phyloP scores from a whole-genome alignment of 257 asterid species.

The Primulina huaijiensis region DNA sequence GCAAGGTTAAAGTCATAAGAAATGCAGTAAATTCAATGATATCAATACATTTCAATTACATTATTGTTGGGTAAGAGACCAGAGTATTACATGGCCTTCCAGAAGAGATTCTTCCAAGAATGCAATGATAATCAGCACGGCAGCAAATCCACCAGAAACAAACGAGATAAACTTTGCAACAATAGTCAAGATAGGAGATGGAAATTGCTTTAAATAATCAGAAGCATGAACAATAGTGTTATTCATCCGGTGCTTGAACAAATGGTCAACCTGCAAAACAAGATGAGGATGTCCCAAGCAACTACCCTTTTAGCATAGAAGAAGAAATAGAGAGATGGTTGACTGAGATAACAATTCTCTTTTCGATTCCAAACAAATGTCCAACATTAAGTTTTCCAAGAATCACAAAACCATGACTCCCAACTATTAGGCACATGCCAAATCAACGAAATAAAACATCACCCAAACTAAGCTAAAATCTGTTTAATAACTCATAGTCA shows the following conservation, averaged over 20 bases:
- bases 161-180: constrained; percentile 92
- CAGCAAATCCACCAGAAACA: constrained; percentile 98
- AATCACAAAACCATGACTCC: not conserved
- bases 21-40: constrained; percentile 5
- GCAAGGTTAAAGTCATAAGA: constrained; percentile 33
- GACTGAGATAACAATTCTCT: not conserved
- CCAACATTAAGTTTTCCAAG: not conserved
- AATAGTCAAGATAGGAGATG: constrained; percentile 79
- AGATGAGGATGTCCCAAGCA: constrained; percentile 14
- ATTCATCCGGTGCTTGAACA: constrained; percentile 89
- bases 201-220: constrained; percentile 84
- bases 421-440: not conserved
- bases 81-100: constrained; percentile 88
- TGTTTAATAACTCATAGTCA: not conserved
- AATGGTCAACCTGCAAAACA: constrained; percentile 76
- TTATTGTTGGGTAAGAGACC: constrained; percentile 8
- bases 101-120: constrained; percentile 93
- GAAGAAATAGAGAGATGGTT: not conserved
- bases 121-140: constrained; percentile 90
- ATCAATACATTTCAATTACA: constrained; percentile 6
- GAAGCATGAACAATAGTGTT: constrained; percentile 80
- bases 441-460: not conserved
- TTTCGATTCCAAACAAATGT: not conserved
- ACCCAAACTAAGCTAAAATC: not conserved
- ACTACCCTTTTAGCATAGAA: constrained; percentile 14